Conservation (phyloP, 2,329 filamentous ascomycete genomes). For the Berkeleyomyces rouxiae region DNA sequence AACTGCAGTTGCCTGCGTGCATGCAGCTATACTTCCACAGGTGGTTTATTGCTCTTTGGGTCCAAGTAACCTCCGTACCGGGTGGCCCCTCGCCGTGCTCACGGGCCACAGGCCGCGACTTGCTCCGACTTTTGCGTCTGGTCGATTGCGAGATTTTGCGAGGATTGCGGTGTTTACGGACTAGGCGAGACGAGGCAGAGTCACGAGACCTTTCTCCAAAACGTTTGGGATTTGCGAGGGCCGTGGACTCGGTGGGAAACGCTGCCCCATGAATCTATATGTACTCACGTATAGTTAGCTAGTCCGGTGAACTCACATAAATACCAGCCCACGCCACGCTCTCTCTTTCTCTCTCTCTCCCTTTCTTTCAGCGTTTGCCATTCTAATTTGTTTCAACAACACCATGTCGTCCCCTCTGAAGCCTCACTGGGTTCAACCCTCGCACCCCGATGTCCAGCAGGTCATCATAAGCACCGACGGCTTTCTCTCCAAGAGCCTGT, state of each 20-base stretch:
- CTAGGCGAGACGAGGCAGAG: background rate
- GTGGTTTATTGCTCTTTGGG: background rate
- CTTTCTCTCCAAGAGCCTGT: slow-evolving; percentile 44
- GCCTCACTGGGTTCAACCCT: slow-evolving; percentile 43
- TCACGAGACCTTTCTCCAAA: background rate
- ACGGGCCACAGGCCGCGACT: background rate
- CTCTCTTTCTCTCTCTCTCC: background rate
- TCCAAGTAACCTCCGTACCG: background rate
- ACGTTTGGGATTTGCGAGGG: background rate
- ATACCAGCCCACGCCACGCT: background rate
- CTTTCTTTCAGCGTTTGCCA: background rate
- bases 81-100: background rate
- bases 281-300: background rate
- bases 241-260: no score
- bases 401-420: slow-evolving; percentile 36
- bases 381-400: no score
- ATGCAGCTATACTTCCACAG: background rate
- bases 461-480: slow-evolving; percentile 36
- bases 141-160: background rate
- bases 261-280: background rate
- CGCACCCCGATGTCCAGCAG: slow-evolving; percentile 40
- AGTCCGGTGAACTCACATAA: background rate
- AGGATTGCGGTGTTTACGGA: background rate
- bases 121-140: background rate
- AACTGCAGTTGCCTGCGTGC: no score